These are phyloP conservation scores for Lepidium africanum DNA, from an alignment of 345 rosid genomes.

Conservation along the genomic window DNA sequence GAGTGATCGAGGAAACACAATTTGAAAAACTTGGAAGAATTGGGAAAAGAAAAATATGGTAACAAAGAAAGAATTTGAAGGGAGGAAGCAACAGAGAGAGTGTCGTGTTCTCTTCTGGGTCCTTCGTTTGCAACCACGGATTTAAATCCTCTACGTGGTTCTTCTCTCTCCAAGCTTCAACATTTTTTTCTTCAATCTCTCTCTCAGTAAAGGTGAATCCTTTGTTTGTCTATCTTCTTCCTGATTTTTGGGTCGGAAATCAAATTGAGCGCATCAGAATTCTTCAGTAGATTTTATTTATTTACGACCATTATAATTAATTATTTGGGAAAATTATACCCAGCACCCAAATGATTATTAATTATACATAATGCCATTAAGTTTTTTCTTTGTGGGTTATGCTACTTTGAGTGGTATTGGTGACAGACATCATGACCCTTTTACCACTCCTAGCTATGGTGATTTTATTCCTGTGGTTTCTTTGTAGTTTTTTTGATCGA, in stretches of 20 bases:
- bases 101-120: constrained; percentile 34
- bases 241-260: background rate
- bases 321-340: too few relatives aligned
- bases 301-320: too few relatives aligned
- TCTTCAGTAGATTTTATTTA: background rate
- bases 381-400: too few relatives aligned
- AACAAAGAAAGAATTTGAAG: background rate
- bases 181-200: constrained; percentile 20
- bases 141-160: constrained; percentile 35
- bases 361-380: too few relatives aligned
- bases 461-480: too few relatives aligned
- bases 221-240: background rate
- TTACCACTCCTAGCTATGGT: too few relatives aligned
- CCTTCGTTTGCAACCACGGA: constrained; percentile 48
- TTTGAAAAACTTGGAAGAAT: background rate
- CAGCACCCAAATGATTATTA: too few relatives aligned
- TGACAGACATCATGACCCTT: too few relatives aligned
- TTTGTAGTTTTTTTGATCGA: too few relatives aligned
- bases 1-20: background rate
- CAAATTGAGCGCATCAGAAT: background rate
- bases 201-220: constrained; percentile 14
- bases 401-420: too few relatives aligned
- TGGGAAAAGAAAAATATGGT: background rate
- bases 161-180: constrained; percentile 26
- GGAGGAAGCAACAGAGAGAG: constrained; percentile 11